Evolutionary conservation across 257 asterid genomes (phyloP), one percentile per base, ranked within the genome.

Genomic region (Rubia yunnanensis): DNA sequence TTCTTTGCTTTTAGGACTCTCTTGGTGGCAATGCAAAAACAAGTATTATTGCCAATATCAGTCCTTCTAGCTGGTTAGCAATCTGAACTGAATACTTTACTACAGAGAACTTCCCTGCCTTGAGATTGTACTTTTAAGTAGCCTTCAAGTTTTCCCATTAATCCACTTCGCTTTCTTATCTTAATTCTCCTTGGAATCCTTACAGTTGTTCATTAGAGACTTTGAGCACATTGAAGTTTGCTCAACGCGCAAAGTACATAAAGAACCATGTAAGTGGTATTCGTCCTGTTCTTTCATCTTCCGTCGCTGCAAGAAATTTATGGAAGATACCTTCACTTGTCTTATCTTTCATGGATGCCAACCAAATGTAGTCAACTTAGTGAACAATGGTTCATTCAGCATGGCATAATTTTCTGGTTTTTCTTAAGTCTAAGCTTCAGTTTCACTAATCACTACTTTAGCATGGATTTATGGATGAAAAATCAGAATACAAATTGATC

Each of bases 11-110:
- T 50, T 86, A 90, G 97, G 99, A 94, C 56, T 94, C 99, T 10
- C 74, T 94, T 56, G 99, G 99, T 60, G 99, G 99, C 77, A 94
- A 94, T 82, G 95, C 97, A 70, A 94, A 94, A 79, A 94, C 99
- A 79, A 81, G 77, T 66, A 94, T 94, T 68, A 88, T 94, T 28
- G 99, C 99, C 53, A 94, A 94, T 72, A 84, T 94, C 50, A 94
- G 95, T 74, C 99, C 99, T 36, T 86, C 99, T 68, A 82, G 61
- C 77, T 49, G 95, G 97, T 90, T 36, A 71, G 84, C 74, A 34
- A 35, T 65, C 59, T 53, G 30, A 39, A 46, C 56, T 58, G 39
- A 60, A 8, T 44, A 20, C 27, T 54, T 59, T 55, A 28, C 61
- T 36, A 17, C 35, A 44, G 52, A 39, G 48, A 44, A 11, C 5